A percentile compares a stretch with the other conserved stretches of the same genome.
Conservation (phyloP, 441 rosid species). For the Pelargonium exstipulatum region DNA sequence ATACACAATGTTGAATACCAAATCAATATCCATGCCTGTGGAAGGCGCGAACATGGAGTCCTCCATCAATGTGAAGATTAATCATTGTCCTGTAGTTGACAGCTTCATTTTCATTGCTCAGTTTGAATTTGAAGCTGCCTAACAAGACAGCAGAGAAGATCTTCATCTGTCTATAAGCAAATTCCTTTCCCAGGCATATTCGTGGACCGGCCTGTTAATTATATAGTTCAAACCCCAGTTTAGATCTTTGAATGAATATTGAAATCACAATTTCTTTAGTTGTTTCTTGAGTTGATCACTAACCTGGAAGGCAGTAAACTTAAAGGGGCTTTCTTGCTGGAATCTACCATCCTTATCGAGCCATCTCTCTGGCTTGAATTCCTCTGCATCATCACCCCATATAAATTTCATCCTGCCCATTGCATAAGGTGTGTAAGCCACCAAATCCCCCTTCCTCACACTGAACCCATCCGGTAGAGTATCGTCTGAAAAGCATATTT, state of each 20-base stretch:
- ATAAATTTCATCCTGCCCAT: conserved; percentile 66
- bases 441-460: conserved; percentile 45
- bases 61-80: conserved; percentile 52
- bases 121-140: conserved; percentile 37
- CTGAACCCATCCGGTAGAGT: conserved; percentile 45
- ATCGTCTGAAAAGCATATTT: conserved; percentile 45
- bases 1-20: neutral
- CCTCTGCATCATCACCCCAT: conserved; percentile 54
- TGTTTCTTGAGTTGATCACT: neutral
- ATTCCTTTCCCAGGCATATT: conserved; percentile 75
- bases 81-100: conserved; percentile 59
- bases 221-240: conserved; percentile 4
- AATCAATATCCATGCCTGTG: conserved; percentile 21
- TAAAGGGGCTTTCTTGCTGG: conserved; percentile 45
- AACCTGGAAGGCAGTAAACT: conserved; percentile 56
- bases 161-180: conserved; percentile 79
- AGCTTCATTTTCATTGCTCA: conserved; percentile 32
- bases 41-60: conserved; percentile 41
- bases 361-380: conserved; percentile 55
- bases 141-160: conserved; percentile 44
- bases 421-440: conserved; percentile 42
- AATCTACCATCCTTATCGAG: conserved; percentile 37
- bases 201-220: conserved; percentile 58
- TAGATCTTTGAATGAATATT: neutral
- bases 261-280: neutral